Base-by-base conservation (phyloP, 306 rosid genomes). In the Carpinus fangiana region DNA sequence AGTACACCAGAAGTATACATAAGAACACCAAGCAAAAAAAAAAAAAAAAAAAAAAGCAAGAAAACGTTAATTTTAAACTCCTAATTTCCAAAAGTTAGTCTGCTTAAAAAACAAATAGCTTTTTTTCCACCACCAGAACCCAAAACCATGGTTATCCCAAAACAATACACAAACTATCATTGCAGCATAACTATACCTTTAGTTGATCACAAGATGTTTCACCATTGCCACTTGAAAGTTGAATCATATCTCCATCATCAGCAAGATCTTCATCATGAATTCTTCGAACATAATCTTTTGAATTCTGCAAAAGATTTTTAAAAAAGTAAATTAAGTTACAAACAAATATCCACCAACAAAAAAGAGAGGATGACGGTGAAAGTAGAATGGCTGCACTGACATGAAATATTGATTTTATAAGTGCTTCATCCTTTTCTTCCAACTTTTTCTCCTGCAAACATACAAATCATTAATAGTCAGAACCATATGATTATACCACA, bases 381-480 rank as follows among this genome's bases (percentile, higher is more conserved):
- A 56, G 71, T 47, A 72, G 36, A 21, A 76, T 9, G 41, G 10
- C 7, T 80, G 62, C 54, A 85, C 93, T 82, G 73, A 92, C 98
- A 50, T 84, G 75, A 61, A 86, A 89, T 43, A 92, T 77, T 47
- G 98, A 87, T 77, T 85, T 94, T 82, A 94, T 78, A 72, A 91
- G 60, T 2, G 92, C 93, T 87, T 94, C 97, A 81, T 94, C 98
- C 82, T 90, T 95, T 79, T 92, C 95, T 79, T 92, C 98, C 34
- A 92, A 70, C 73, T 82, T 88, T 82, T 87, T 86, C 82, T 89
- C 93, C 97, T 94, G 85, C 72, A 52, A 84, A 12, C 66, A 85
- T 38, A 77, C 17, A 47, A 31, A 7, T 3, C 82, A 47, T 46
- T 18, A 53, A 54, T 71, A 45, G 34, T 60, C 31, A 75, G 41